Evolutionary conservation across 2,329 filamentous ascomycete species (phyloP).

Genomic region (Nemania sp.): DNA sequence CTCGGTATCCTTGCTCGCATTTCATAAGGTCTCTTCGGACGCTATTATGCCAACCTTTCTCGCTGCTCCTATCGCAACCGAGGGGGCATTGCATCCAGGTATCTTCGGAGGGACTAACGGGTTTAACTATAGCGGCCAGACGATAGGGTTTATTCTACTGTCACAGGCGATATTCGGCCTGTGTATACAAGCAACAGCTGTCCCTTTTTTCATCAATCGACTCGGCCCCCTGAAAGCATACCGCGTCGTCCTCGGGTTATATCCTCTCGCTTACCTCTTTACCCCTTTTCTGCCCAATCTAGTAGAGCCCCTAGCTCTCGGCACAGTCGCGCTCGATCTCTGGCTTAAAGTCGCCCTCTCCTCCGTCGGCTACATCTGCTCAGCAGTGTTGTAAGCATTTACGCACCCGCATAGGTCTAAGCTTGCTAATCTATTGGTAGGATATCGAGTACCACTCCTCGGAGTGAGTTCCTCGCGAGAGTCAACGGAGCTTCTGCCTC

Average conservation of each 20-base stretch:
- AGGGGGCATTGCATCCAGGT: not conserved
- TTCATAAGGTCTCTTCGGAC: constrained; percentile 7
- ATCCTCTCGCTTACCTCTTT: not conserved
- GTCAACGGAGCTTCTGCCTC: not conserved
- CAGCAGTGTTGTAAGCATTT: not conserved
- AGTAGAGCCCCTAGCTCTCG: not conserved
- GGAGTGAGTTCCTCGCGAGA: not conserved
- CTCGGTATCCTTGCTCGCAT: constrained; percentile 1
- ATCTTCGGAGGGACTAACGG: not conserved
- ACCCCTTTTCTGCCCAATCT: not conserved
- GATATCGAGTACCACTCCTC: not conserved
- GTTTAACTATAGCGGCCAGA: not conserved
- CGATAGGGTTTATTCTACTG: not conserved
- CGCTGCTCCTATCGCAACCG: not conserved
- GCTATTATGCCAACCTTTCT: constrained; percentile 1
- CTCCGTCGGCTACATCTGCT: not conserved
- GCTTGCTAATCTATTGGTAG: not conserved
- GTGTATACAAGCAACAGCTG: not conserved
- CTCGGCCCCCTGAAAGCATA: not conserved
- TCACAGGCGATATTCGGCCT: constrained; percentile 3
- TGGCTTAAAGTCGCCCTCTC: not conserved
- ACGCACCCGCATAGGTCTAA: not conserved
- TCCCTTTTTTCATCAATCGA: not conserved
- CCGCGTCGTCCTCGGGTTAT: not conserved
- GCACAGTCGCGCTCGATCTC: not conserved